A percentile compares a stretch with the other conserved stretches of the same genome.
Conservation (phyloP, 805 yeast genomes). For the Yamadazyma sp. region DNA sequence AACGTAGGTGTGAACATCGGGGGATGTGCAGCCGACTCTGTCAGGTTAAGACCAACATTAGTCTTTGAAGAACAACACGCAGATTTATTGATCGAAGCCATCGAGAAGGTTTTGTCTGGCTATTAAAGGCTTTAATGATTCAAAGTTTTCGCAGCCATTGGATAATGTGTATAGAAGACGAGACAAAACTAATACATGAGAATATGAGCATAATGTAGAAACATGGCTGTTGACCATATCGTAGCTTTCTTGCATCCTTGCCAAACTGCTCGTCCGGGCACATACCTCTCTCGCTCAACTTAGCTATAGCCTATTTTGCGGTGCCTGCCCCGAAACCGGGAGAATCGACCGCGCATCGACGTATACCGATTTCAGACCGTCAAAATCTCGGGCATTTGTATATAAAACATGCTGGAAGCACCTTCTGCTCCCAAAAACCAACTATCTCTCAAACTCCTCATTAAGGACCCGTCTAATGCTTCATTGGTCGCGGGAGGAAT, state of each 20-base stretch:
- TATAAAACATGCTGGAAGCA: too few relatives aligned
- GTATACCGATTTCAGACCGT: background rate
- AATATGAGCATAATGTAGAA: too few relatives aligned
- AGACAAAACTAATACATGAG: background rate
- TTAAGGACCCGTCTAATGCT: conserved; percentile 54
- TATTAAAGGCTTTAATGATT: conserved; percentile 3
- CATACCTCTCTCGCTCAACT: too few relatives aligned
- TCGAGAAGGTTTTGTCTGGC: conserved; percentile 39
- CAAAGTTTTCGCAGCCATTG: conserved; percentile 5
- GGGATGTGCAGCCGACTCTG: conserved; percentile 78
- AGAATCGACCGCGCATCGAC: background rate
- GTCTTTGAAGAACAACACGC: conserved; percentile 81
- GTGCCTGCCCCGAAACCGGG: too few relatives aligned
- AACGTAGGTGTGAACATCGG: conserved; percentile 74
- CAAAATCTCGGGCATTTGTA: too few relatives aligned
- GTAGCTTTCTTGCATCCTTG: too few relatives aligned
- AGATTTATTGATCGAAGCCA: conserved; percentile 53
- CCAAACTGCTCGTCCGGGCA: too few relatives aligned
- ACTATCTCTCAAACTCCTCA: background rate
- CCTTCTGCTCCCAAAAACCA: too few relatives aligned
- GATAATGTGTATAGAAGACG: background rate
- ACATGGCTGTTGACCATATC: too few relatives aligned
- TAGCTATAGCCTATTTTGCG: too few relatives aligned
- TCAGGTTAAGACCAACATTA: conserved; percentile 79
- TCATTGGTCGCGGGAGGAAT: conserved; percentile 72